Base-by-base conservation (phyloP, 2,329 filamentous ascomycete species). In the Claviceps sp. region DNA sequence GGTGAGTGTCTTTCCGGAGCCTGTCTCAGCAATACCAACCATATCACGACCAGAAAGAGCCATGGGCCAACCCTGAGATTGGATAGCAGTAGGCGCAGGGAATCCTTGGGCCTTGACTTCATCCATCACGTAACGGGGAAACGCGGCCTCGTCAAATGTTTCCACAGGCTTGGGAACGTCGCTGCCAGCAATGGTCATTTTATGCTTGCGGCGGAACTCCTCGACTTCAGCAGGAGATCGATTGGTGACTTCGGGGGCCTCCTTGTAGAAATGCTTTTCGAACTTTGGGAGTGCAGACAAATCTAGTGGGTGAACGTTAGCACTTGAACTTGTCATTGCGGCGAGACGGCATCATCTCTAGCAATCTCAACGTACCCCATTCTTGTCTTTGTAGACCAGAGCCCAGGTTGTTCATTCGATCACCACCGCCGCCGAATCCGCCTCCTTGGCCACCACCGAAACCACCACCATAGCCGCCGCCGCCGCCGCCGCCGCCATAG, bases 201-300 rank as follows among this genome's bases (percentile, higher is more conserved):
- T 77, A 63, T 93, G 82, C 64, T 88, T 81, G 64, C 80, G 82
- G 66, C 93, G 86, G 77, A 95, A 98, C 52, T 83, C 86, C 29
- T 90, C 85, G 53, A 98, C 86, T 56, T 97, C 91, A 52, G 80
- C 79, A 43, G 79, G 68, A 13, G 88, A 82, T 64, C 93, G 87
- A 62, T 70, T 75, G 55, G 82, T 71, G 55, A 98, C 91, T 54
- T 81, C 80, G 36, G 84, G 78, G 66, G 93, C 83, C 72, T 97
- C 93, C 76, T 97, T 95, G 80, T 98, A 98, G 75, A 98, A 98
- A 8, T 87, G 90, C 74, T 98, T 98, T 68, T 98, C 93, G 73
- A 98, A 98, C 71, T 97, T 97, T 61, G 93, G 91, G 45, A 98
- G 66, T 6, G 83, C 68, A 63, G 68, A 75, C 50, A 93, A 62